A percentile compares a stretch with the other conserved stretches of the same genome.
Evolutionary conservation across 2,329 filamentous ascomycete genomes (phyloP).

Genomic region (Lachnellula suecica): DNA sequence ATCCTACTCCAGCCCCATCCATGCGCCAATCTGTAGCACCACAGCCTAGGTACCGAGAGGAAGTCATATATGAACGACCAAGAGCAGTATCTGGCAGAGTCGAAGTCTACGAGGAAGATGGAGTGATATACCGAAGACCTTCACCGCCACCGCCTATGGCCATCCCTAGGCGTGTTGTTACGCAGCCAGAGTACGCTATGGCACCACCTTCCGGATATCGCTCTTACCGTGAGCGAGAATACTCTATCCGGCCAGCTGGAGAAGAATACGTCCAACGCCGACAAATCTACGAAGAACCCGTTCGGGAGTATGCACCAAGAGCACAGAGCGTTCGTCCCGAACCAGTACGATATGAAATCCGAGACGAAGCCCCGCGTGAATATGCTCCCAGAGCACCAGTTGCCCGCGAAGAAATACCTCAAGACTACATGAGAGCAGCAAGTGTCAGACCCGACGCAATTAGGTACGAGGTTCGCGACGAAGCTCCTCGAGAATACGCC

Average conservation of each 20-base stretch:
- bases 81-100: conserved; percentile 27
- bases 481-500: conserved; percentile 39
- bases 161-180: conserved; percentile 59
- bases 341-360: conserved; percentile 40
- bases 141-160: conserved; percentile 51
- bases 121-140: conserved; percentile 43
- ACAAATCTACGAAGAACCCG: conserved; percentile 43
- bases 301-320: conserved; percentile 46
- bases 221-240: conserved; percentile 57
- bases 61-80: conserved; percentile 64
- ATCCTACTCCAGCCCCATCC: conserved; percentile 52
- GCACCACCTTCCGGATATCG: conserved; percentile 45
- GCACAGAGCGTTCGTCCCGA: conserved; percentile 56
- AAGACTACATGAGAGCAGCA: conserved; percentile 30
- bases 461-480: conserved; percentile 38
- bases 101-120: conserved; percentile 30
- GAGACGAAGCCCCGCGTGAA: conserved; percentile 29
- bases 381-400: conserved; percentile 36
- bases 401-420: conserved; percentile 46
- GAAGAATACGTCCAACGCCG: conserved; percentile 47
- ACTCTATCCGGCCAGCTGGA: conserved; percentile 47
- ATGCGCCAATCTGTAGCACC: conserved; percentile 55
- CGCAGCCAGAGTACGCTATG: conserved; percentile 58
- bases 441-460: conserved; percentile 56
- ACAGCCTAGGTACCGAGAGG: conserved; percentile 47